Conservation (phyloP, 805 yeast genomes). For the Kuraishia ogatae region DNA sequence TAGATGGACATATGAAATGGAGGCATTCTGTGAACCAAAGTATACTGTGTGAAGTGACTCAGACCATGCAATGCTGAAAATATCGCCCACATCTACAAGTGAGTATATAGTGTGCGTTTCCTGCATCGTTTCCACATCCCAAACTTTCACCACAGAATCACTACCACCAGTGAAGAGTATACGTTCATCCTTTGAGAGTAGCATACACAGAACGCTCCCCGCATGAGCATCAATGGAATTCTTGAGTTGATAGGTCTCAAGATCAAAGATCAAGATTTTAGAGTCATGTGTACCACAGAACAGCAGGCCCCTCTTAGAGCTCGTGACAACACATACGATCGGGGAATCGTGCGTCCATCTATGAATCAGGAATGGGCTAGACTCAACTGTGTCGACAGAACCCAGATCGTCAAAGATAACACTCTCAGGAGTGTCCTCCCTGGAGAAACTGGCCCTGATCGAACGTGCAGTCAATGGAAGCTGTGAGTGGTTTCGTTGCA, state of each 20-base stretch:
- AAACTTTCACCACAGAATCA: conserved; percentile 81
- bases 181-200: conserved; percentile 43
- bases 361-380: conserved; percentile 39
- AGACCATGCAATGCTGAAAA: conserved; percentile 74
- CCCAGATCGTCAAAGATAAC: not conserved
- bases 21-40: conserved; percentile 90
- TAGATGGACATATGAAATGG: conserved; percentile 62
- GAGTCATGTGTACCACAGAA: conserved; percentile 93
- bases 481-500: not conserved
- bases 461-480: not conserved
- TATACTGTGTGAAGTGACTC: conserved; percentile 51
- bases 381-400: not conserved
- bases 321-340: conserved; percentile 61
- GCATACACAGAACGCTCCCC: conserved; percentile 68
- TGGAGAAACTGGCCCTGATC: not conserved
- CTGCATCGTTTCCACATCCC: conserved; percentile 49
- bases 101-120: conserved; percentile 74
- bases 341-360: conserved; percentile 71
- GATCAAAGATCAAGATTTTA: conserved; percentile 61
- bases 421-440: not conserved
- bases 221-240: conserved; percentile 51
- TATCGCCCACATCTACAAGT: conserved; percentile 84
- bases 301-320: conserved; percentile 46
- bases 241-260: conserved; percentile 51
- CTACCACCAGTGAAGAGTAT: conserved; percentile 78